These are phyloP conservation scores for Backusella westeae DNA, from an alignment of 192 early-diverging fungal species.

Conservation along the genomic window DNA sequence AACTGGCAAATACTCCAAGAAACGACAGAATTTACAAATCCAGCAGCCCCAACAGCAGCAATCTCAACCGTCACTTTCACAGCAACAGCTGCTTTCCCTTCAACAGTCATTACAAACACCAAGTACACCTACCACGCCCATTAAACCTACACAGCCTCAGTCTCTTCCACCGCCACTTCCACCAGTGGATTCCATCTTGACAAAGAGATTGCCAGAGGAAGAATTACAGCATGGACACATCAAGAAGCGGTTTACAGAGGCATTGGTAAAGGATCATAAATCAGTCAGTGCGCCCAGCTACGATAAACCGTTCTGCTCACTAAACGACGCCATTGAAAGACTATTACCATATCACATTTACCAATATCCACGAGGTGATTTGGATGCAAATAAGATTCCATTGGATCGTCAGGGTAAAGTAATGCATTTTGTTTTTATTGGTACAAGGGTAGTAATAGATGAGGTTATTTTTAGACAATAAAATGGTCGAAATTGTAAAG, in stretches of 20 bases:
- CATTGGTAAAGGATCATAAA: constrained; percentile 52
- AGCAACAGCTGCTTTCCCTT: constrained; percentile 2
- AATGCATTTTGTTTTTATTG: not conserved
- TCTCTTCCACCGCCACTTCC: not conserved
- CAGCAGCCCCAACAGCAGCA: not conserved
- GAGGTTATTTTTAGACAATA: not conserved
- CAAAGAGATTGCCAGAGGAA: constrained; percentile 27
- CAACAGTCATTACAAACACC: constrained; percentile 30
- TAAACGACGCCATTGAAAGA: constrained; percentile 59
- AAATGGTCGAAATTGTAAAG: constrained; percentile 28
- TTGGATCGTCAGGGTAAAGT: constrained; percentile 32
- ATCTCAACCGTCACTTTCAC: not conserved
- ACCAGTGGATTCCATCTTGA: constrained; percentile 1
- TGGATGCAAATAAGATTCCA: constrained; percentile 34
- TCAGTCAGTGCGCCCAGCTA: constrained; percentile 42
- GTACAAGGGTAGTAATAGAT: not conserved
- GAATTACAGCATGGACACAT: constrained; percentile 28
- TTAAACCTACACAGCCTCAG: constrained; percentile 5
- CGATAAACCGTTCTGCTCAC: constrained; percentile 58
- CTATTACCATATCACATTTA: constrained; percentile 75
- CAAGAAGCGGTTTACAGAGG: constrained; percentile 42
- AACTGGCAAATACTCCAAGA: constrained; percentile 63
- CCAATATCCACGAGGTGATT: constrained; percentile 59
- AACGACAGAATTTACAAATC: constrained; percentile 26
- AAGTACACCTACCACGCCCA: constrained; percentile 26